Evolutionary conservation across 1,139 yeast genomes (phyloP), one percentile per base, ranked within the genome.

Genomic region (Suhomyces anneliseae): DNA sequence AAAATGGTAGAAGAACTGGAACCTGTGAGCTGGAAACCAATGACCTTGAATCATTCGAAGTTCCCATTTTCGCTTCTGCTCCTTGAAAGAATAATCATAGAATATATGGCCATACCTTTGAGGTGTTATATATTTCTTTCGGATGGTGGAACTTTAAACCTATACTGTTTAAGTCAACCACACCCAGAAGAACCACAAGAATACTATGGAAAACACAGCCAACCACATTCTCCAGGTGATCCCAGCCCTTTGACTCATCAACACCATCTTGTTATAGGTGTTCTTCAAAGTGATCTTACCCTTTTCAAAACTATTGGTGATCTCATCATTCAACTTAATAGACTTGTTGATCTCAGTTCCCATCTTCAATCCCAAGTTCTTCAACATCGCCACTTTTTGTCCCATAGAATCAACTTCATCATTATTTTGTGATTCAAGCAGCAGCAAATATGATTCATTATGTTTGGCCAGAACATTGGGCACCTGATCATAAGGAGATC

Each of bases 261-360:
- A 70, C 62, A 87, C 75, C 96, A 90, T 87, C 49, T 81, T 76
- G 54, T 75, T 80, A 66, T 82, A 85, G 1, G 95, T 89, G 54
- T 78, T 80, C 56, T 84, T 86, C 65, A 80, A 71, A 37, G 79
- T 74, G 38, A 74, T 61, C 52, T 65, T 68, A 8, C 80, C 80
- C 51, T 61, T 60, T 56, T 74, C 79, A 55, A 76, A 71, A 27
- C 60, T 56, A 48, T 75, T 72, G 45, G 81, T 76, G 54, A 88
- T 71, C 27, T 79, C 79, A 49, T 78, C 81, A 51, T 89, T 75
- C 48, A 86, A 70, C 50, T 81, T 69, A 53, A 83, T 82, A 31
- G 92, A 83, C 55, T 83, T 85, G 57, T 88, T 83, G 54, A 90
- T 92, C 62, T 90, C 96, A 39, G 81, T 82, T 3, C 97, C 97